Percentiles rank a stretch among this genome's conserved stretches.
Conservation (phyloP, 129 eudicot genomes). For the Gnaphalium uliginosum region DNA sequence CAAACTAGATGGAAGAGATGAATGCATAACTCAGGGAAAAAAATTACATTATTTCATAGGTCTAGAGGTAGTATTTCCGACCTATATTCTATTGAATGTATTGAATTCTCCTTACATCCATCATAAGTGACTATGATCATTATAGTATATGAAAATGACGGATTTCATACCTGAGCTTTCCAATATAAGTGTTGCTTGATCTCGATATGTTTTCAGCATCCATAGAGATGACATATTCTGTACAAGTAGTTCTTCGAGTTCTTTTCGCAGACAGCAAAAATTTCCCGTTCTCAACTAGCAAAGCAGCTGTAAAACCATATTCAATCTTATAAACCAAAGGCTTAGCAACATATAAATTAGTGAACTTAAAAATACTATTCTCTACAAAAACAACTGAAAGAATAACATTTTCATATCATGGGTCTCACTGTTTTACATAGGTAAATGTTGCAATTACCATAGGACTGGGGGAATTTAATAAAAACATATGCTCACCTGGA, state of each 20-base stretch:
- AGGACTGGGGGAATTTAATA: neutral
- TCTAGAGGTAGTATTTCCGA: neutral
- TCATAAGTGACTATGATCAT: neutral
- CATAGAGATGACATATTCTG: slow-evolving; percentile 87
- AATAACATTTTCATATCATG: slow-evolving; percentile 3
- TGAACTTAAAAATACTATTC: neutral
- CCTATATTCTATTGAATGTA: neutral
- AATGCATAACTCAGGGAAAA: neutral
- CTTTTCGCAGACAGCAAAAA: slow-evolving; percentile 90
- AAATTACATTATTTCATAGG: neutral
- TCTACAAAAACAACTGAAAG: neutral
- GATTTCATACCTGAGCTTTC: slow-evolving; percentile 70
- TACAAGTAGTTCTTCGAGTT: slow-evolving; percentile 86
- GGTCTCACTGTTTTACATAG: neutral
- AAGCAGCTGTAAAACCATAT: slow-evolving; percentile 55
- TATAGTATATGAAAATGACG: neutral
- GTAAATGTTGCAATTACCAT: slow-evolving; percentile 1
- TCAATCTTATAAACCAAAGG: neutral
- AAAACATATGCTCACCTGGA: slow-evolving; percentile 58
- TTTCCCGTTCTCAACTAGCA: slow-evolving; percentile 86
- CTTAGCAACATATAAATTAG: slow-evolving; percentile 10
- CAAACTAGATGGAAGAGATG: neutral
- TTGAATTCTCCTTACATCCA: slow-evolving; percentile 2
- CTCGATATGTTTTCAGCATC: slow-evolving; percentile 88
- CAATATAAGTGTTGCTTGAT: slow-evolving; percentile 83